Percentiles rank a stretch among this genome's conserved stretches.
These are phyloP conservation scores for Tetrapisispora phaffii DNA, from an alignment of 805 yeast species.

Conservation along the genomic window DNA sequence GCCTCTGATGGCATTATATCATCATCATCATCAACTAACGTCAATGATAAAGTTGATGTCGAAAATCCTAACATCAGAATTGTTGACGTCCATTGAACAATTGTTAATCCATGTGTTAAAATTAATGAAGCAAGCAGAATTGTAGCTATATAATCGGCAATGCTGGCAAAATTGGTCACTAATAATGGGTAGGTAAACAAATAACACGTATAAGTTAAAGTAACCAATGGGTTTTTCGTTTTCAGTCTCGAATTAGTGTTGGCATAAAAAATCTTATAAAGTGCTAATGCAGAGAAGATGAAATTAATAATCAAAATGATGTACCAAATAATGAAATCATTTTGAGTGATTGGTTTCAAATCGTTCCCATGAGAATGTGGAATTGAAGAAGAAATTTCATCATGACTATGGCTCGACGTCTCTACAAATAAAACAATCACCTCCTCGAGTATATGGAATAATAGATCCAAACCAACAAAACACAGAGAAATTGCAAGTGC, in stretches of 20 bases:
- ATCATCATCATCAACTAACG: constrained; percentile 12
- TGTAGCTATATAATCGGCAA: constrained; percentile 25
- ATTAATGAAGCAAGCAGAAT: constrained; percentile 21
- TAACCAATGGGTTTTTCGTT: constrained; percentile 27
- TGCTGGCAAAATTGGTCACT: constrained; percentile 11
- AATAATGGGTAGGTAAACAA: constrained; percentile 21
- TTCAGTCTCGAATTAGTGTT: constrained; percentile 24
- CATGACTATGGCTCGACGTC: constrained; percentile 20
- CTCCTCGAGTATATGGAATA: constrained; percentile 83
- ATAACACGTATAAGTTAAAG: constrained; percentile 24
- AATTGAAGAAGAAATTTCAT: constrained; percentile 24
- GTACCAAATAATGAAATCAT: constrained; percentile 22
- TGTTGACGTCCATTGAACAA: constrained; percentile 30
- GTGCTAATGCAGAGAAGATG: constrained; percentile 15
- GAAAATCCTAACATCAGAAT: constrained; percentile 29
- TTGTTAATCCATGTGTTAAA: constrained; percentile 24
- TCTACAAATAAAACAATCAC: constrained; percentile 35
- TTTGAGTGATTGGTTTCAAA: constrained; percentile 1
- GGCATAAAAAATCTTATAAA: constrained; percentile 21
- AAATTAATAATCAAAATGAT: constrained; percentile 12
- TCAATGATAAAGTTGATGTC: constrained; percentile 17
- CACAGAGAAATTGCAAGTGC: constrained; percentile 75
- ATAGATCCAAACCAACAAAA: constrained; percentile 83
- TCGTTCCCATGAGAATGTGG: constrained; percentile 27
- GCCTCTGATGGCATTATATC: neutral